A percentile compares a stretch with the other conserved stretches of the same genome.
phyloP scores from a whole-genome alignment of 768 basidiomycete genomes.

The Rhodotorula kratochvilovae region DNA sequence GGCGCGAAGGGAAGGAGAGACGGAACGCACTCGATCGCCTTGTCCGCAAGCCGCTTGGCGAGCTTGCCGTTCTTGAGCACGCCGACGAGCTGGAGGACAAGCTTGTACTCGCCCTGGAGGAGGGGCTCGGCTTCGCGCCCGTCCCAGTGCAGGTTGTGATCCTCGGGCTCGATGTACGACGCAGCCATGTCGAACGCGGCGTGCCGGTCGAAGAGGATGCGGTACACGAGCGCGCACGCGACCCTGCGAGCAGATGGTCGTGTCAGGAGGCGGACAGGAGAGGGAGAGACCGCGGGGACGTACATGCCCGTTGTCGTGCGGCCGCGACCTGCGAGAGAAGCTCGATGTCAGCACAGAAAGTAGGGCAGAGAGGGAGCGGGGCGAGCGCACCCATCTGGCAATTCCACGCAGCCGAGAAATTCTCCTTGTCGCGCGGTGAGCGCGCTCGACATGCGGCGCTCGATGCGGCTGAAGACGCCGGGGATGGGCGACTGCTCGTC shows the following conservation, averaged over 20 bases:
- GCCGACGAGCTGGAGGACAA: conserved; percentile 72
- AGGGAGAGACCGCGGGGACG: conserved; percentile 11
- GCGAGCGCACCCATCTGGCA: conserved; percentile 87
- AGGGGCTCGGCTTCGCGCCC: conserved; percentile 36
- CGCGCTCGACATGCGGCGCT: conserved; percentile 61
- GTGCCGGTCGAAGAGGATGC: conserved; percentile 35
- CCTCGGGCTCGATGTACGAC: conserved; percentile 18
- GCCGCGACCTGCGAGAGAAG: conserved; percentile 46
- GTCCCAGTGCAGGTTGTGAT: conserved; percentile 25
- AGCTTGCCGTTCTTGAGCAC: conserved; percentile 65
- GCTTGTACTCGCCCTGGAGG: conserved; percentile 82
- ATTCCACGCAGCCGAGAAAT: conserved; percentile 60
- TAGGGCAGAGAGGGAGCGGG: not conserved
- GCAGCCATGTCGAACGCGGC: conserved; percentile 38
- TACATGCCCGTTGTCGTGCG: conserved; percentile 85
- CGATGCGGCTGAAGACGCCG: conserved; percentile 70
- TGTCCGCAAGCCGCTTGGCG: conserved; percentile 83
- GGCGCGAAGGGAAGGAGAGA: too few relatives aligned
- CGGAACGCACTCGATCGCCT: conserved; percentile 66
- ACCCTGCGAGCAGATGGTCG: conserved; percentile 35
- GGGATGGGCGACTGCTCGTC: conserved; percentile 96
- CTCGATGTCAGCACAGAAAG: not conserved
- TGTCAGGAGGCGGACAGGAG: not conserved
- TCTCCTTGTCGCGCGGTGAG: conserved; percentile 39
- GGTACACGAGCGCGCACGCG: conserved; percentile 39